phyloP scores from a whole-genome alignment of 371 early-diverging fungal genomes.

The Scutellospora calospora region DNA sequence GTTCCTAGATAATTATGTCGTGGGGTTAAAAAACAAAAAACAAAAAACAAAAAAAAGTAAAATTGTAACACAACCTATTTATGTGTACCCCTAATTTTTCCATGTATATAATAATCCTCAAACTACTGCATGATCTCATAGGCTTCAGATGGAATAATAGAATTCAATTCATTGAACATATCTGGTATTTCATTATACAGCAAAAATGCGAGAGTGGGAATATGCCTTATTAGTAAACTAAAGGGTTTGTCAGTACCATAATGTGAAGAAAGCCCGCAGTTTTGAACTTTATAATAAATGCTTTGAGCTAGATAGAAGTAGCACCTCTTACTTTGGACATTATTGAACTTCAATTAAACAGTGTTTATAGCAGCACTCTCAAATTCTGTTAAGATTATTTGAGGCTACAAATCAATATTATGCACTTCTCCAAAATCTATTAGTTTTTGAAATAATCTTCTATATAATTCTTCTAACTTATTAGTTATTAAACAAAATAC shows the following conservation, averaged over 20 bases:
- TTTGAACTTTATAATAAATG: slow-evolving; percentile 3
- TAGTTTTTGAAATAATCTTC: slow-evolving; percentile 1
- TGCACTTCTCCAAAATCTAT: slow-evolving; percentile 12
- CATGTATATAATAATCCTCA: background rate
- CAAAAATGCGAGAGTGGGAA: slow-evolving; percentile 3
- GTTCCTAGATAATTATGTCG: no score
- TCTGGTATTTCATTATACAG: background rate
- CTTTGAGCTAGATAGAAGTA: slow-evolving; percentile 9
- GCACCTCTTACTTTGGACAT: slow-evolving; percentile 2
- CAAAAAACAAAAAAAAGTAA: no score
- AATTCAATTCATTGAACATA: background rate
- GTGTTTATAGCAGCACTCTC: slow-evolving; percentile 8
- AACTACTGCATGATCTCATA: background rate
- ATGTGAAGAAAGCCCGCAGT: background rate
- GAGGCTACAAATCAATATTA: background rate
- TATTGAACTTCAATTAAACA: background rate
- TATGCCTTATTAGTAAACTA: slow-evolving; percentile 5
- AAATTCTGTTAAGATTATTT: slow-evolving; percentile 22
- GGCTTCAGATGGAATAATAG: background rate
- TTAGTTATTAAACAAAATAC: slow-evolving; percentile 7
- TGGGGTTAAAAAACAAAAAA: no score
- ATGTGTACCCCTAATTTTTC: background rate
- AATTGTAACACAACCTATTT: no score
- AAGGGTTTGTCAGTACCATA: background rate
- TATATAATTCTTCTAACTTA: slow-evolving; percentile 19